A percentile compares a stretch with the other conserved stretches of the same genome.
Evolutionary conservation across 768 basidiomycete species (phyloP).

Genomic region (Udeniomyces megalosporus): DNA sequence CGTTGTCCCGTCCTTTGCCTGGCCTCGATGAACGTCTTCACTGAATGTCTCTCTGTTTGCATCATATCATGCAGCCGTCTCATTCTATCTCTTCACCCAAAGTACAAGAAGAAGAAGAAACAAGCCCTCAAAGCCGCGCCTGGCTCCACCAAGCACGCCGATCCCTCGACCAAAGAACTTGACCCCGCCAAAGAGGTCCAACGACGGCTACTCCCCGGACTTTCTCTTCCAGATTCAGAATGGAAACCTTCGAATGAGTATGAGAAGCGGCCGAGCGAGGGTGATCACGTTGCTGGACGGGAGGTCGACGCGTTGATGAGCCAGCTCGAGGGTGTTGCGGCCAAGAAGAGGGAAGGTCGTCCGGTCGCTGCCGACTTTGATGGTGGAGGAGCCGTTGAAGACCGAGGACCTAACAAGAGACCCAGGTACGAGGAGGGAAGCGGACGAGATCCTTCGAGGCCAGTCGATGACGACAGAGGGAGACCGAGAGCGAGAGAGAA

Average conservation of each 20-base stretch:
- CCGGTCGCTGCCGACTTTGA: constrained; percentile 27
- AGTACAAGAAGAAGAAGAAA: constrained; percentile 61
- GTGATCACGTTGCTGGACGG: constrained; percentile 27
- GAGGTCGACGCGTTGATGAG: constrained; percentile 83
- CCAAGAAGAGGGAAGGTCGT: constrained; percentile 38
- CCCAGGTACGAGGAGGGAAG: background rate
- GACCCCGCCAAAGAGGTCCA: constrained; percentile 20
- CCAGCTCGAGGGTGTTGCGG: constrained; percentile 50
- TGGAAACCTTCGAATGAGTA: constrained; percentile 37
- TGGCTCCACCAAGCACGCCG: background rate
- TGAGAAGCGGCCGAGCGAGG: constrained; percentile 13
- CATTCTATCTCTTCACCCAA: constrained; percentile 86
- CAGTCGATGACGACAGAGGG: background rate
- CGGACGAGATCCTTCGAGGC: background rate
- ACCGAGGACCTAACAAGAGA: constrained; percentile 1
- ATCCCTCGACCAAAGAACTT: constrained; percentile 21
- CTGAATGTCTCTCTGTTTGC: background rate
- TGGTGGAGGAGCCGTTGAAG: constrained; percentile 1
- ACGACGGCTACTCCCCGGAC: constrained; percentile 57
- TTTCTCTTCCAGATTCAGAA: constrained; percentile 63
- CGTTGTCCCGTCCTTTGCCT: background rate
- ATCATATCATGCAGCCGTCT: constrained; percentile 38
- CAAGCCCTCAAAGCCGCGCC: constrained; percentile 32
- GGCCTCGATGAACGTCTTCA: background rate
- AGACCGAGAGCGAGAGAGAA: constrained; percentile 26